Conservation (phyloP, 2,329 filamentous ascomycete species). For the Alternaria burnsii region DNA sequence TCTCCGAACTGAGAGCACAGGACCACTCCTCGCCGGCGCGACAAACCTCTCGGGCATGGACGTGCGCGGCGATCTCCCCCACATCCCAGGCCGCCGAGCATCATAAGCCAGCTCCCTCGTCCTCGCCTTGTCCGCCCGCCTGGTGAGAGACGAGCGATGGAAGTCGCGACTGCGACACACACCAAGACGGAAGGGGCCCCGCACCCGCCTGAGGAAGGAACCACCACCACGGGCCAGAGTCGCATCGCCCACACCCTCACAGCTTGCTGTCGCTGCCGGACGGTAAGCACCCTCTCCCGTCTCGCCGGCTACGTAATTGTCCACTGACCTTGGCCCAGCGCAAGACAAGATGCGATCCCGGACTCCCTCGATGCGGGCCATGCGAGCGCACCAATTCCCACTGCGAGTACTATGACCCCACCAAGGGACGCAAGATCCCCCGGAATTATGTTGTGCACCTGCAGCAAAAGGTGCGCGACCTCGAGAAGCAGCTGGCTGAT, state of each 20-base stretch:
- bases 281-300: constrained; percentile 61
- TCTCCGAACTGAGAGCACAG: constrained; percentile 16
- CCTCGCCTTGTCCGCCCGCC: constrained; percentile 13
- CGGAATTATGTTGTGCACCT: constrained; percentile 92
- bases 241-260: constrained; percentile 80
- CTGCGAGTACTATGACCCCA: constrained; percentile 95
- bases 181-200: constrained; percentile 31
- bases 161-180: constrained; percentile 31
- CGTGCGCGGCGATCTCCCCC: constrained; percentile 30
- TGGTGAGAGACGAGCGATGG: constrained; percentile 29
- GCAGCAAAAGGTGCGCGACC: constrained; percentile 81
- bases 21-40: constrained; percentile 21
- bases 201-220: constrained; percentile 31
- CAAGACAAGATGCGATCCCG: constrained; percentile 95
- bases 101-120: constrained; percentile 14
- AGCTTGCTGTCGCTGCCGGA: constrained; percentile 80
- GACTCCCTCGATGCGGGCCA: constrained; percentile 87
- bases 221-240: constrained; percentile 46
- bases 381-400: constrained; percentile 90
- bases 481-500: constrained; percentile 82
- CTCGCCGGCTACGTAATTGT: constrained; percentile 1
- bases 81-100: constrained; percentile 23
- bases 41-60: constrained; percentile 32
- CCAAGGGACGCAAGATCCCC: constrained; percentile 84
- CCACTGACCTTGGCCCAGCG: constrained; percentile 63